phyloP scores from a whole-genome alignment of 768 basidiomycete genomes.

The Clitopilus passeckerianus region DNA sequence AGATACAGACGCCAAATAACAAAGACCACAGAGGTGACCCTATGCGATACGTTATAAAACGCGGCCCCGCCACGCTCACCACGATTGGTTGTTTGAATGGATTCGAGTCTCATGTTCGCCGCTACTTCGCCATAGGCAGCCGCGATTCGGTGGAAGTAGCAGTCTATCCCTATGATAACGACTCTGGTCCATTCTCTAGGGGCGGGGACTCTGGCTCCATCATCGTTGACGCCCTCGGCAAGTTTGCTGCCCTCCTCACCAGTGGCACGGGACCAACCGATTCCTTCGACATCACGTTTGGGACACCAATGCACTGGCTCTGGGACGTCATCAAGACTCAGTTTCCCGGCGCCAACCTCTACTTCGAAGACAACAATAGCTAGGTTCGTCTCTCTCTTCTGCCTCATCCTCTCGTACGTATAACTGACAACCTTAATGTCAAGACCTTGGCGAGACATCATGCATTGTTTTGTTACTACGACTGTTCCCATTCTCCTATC shows the following conservation, averaged over 20 bases:
- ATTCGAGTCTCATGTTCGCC: conserved; percentile 27
- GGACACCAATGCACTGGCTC: conserved; percentile 22
- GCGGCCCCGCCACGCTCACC: conserved; percentile 25
- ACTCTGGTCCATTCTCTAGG: conserved; percentile 20
- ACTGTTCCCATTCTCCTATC: too few species aligned
- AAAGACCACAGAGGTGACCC: conserved; percentile 21
- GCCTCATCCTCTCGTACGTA: too few species aligned
- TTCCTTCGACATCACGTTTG: neutral
- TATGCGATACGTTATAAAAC: conserved; percentile 29
- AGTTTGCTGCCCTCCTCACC: conserved; percentile 23
- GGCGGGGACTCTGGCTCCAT: conserved; percentile 26
- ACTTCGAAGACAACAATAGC: too few species aligned
- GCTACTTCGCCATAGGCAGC: conserved; percentile 15
- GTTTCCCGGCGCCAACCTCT: conserved; percentile 19
- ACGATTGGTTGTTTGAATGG: conserved; percentile 34
- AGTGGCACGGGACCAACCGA: conserved; percentile 7
- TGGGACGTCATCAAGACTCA: conserved; percentile 11
- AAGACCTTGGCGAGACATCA: too few species aligned
- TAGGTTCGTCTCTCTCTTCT: too few species aligned
- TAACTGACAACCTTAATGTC: too few species aligned
- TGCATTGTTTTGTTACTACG: too few species aligned
- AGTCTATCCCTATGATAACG: conserved; percentile 14
- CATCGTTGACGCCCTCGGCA: conserved; percentile 20
- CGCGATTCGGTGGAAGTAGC: conserved; percentile 17
- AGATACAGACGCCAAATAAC: conserved; percentile 27